A percentile compares a stretch with the other conserved stretches of the same genome.
These are phyloP conservation scores for Batrachochytrium dendrobatidis DNA, from an alignment of 371 early-diverging fungal genomes.

Conservation along the genomic window DNA sequence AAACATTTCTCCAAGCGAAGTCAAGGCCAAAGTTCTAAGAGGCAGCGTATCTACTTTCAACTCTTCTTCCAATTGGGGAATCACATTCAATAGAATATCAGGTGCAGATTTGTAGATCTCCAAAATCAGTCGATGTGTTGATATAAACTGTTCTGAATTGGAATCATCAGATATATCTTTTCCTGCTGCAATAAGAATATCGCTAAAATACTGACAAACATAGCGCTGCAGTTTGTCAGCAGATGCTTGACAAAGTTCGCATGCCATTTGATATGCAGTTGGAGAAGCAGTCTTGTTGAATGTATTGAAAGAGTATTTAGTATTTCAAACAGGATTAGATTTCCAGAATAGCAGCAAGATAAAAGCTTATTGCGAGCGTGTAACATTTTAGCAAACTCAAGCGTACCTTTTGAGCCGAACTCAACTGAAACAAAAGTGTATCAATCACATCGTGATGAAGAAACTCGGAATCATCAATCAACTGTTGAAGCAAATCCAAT, in stretches of 20 bases:
- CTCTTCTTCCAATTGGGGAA: constrained; percentile 94
- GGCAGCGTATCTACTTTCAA: constrained; percentile 59
- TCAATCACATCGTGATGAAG: constrained; percentile 74
- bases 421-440: constrained; percentile 67
- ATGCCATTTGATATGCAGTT: constrained; percentile 68
- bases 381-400: neutral
- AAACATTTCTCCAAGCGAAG: constrained; percentile 74
- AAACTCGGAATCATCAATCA: constrained; percentile 66
- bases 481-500: constrained; percentile 72
- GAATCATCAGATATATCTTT: constrained; percentile 18
- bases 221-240: constrained; percentile 73
- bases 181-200: constrained; percentile 48
- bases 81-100: constrained; percentile 72
- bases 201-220: constrained; percentile 55
- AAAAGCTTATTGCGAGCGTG: neutral
- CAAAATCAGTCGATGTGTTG: constrained; percentile 69
- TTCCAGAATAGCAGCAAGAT: neutral
- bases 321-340: neutral
- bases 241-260: constrained; percentile 68
- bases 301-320: neutral
- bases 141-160: constrained; percentile 42
- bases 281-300: constrained; percentile 54
- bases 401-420: constrained; percentile 48
- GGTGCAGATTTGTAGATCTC: constrained; percentile 70
- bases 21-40: constrained; percentile 70